These are phyloP conservation scores for Flaveria sonorensis DNA, from an alignment of 129 eudicot genomes.

Conservation along the genomic window DNA sequence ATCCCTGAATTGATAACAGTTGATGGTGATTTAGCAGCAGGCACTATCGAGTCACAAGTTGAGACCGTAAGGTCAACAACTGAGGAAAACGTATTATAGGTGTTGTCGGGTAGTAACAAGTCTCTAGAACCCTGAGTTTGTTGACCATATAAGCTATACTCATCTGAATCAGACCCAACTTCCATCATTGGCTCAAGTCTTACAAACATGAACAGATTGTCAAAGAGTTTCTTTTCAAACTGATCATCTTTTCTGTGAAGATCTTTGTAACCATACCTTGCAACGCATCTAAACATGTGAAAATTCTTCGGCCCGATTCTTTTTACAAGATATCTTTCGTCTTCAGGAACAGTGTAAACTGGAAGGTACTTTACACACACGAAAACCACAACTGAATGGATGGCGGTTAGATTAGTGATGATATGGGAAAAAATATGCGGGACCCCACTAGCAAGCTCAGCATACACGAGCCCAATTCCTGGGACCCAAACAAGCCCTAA, in stretches of 20 bases:
- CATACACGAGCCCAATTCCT: conserved; percentile 89
- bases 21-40: conserved; percentile 47
- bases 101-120: conserved; percentile 34
- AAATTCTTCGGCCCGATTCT: conserved; percentile 89
- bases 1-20: conserved; percentile 23
- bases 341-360: no score
- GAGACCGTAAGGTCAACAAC: conserved; percentile 51
- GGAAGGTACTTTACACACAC: conserved; percentile 95
- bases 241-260: conserved; percentile 87
- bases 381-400: conserved; percentile 81
- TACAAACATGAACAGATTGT: conserved; percentile 66
- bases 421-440: conserved; percentile 90
- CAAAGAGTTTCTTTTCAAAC: conserved; percentile 80
- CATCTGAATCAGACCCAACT: conserved; percentile 88
- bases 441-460: conserved; percentile 94
- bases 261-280: conserved; percentile 92
- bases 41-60: conserved; percentile 73
- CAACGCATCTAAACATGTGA: conserved; percentile 95
- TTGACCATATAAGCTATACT: conserved; percentile 70
- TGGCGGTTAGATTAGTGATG: conserved; percentile 90
- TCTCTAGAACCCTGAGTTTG: conserved; percentile 53
- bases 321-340: conserved; percentile 77
- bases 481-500: conserved; percentile 96
- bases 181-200: conserved; percentile 97
- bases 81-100: conserved; percentile 38